A percentile compares a stretch with the other conserved stretches of the same genome.
Evolutionary conservation across 2,329 filamentous ascomycete species (phyloP).

Genomic region (Metarhizium anisopliae): DNA sequence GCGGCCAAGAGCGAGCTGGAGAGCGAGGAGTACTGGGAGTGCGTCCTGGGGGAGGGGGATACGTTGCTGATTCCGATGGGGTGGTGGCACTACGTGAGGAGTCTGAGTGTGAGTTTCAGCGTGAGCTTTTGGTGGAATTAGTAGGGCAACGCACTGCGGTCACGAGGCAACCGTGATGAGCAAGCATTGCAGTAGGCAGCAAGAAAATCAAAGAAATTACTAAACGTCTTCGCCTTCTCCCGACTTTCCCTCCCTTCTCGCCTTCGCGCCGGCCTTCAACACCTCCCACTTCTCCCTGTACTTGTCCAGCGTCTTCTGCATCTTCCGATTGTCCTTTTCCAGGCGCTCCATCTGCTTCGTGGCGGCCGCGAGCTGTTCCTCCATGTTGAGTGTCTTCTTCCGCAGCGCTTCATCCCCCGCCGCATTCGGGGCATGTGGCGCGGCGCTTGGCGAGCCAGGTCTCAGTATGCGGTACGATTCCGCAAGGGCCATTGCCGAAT

Average conservation of each 20-base stretch:
- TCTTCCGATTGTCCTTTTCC: constrained; percentile 51
- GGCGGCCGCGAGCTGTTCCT: constrained; percentile 52
- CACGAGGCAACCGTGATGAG: no score
- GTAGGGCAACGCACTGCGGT: background rate
- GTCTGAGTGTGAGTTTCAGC: constrained; percentile 79
- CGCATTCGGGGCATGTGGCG: constrained; percentile 17
- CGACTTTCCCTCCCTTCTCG: constrained; percentile 35
- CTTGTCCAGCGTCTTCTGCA: constrained; percentile 46
- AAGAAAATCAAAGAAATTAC: background rate
- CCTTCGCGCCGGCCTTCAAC: constrained; percentile 52
- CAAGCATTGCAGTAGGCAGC: background rate
- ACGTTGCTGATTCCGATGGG: constrained; percentile 83
- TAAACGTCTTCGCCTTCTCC: constrained; percentile 18
- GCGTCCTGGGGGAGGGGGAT: constrained; percentile 72
- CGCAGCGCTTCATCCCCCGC: constrained; percentile 27
- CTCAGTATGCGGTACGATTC: constrained; percentile 66
- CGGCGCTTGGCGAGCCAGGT: constrained; percentile 38
- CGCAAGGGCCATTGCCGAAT: constrained; percentile 73
- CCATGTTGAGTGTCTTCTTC: constrained; percentile 52
- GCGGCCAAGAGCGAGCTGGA: constrained; percentile 40
- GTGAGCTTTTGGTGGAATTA: constrained; percentile 95
- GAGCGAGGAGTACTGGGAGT: constrained; percentile 61
- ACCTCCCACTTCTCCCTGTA: constrained; percentile 54
- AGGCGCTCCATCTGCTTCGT: constrained; percentile 55
- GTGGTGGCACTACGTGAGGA: constrained; percentile 97